These are phyloP conservation scores for Helotiales sp. DNA, from an alignment of 2,329 filamentous ascomycete species.

Conservation along the genomic window DNA sequence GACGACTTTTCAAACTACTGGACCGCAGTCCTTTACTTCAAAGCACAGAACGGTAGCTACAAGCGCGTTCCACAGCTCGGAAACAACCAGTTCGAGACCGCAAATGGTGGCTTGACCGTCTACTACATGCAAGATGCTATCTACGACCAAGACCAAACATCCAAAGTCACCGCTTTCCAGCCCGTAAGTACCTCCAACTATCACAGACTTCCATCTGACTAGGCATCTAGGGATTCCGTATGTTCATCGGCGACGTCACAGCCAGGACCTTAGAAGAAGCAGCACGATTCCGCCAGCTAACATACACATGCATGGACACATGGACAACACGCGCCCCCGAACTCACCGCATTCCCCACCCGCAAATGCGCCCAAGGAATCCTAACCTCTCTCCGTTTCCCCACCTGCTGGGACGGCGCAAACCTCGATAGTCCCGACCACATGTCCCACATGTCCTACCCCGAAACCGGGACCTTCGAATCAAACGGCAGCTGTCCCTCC, in stretches of 20 bases:
- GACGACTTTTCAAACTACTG: constrained; percentile 39
- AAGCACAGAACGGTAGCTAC: constrained; percentile 32
- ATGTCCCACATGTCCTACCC: constrained; percentile 28
- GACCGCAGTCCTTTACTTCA: constrained; percentile 34
- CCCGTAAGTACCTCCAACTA: constrained; percentile 35
- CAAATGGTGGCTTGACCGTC: constrained; percentile 39
- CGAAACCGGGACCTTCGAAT: constrained; percentile 14
- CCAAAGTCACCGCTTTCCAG: constrained; percentile 45
- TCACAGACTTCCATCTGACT: too few species aligned
- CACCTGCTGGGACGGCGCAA: constrained; percentile 20
- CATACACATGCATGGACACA: constrained; percentile 43
- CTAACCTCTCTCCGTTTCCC: constrained; percentile 33
- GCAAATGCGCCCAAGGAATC: constrained; percentile 33
- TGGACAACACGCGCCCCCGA: constrained; percentile 40
- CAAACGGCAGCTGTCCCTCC: constrained; percentile 19
- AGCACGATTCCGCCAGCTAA: constrained; percentile 42
- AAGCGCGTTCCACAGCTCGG: constrained; percentile 28
- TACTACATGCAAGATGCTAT: constrained; percentile 34
- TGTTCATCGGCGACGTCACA: constrained; percentile 43
- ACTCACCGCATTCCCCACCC: constrained; percentile 39
- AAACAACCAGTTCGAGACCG: constrained; percentile 33
- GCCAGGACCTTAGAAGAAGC: constrained; percentile 39
- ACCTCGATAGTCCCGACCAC: constrained; percentile 20
- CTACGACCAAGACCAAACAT: constrained; percentile 29
- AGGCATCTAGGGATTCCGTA: constrained; percentile 29